Base-by-base conservation (phyloP, 192 early-diverging fungal genomes). In the Dissophora globulifera region DNA sequence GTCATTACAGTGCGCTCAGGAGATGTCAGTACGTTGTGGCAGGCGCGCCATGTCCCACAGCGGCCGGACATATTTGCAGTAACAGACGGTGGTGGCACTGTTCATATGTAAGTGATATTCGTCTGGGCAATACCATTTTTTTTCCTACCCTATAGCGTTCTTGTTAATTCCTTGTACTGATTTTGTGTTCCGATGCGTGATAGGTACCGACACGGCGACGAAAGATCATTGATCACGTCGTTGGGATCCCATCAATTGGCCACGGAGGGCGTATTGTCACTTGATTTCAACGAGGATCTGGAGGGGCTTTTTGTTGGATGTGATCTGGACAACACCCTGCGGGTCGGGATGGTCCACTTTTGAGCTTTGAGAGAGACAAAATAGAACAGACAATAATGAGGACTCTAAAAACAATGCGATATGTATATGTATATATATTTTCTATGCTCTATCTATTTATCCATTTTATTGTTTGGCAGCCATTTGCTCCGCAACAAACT, bases 1-100 rank as follows among this genome's bases (percentile, higher is more conserved):
- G 29, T 49, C 0, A 15, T 72, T 16, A 6, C 26, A 11, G 55
- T 72, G 7, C 61, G 58, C 27, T 51, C 60, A 3, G 69, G 69
- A 0, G 69, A 72, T 9, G 69, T 58, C 19, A 72, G 69, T 42
- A 72, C 69, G 27, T 45, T 72, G 17, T 72, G 69, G 69, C 69
- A 72, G 26, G 47, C 42, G 6, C 60, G 61, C 8, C 69, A 72
- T 64, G 31, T 72, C 12, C 69, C 69, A 12, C 69, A 72, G 32
- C 27, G 55, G 49, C 55, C 60, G 6, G 47, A 43, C 23, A 32
- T 72, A 10, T 26, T 72, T 46, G 55, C 55, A 16, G 69, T 72
- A 19, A 72, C 69, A 9, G 69, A 72, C 20, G 53, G 61, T 11
- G 69, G 61, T 12, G 69, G 69, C 1, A 58, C 58, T 2, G 47